phyloP scores from a whole-genome alignment of 805 yeast species.

The Zygoascus bituminiphila region DNA sequence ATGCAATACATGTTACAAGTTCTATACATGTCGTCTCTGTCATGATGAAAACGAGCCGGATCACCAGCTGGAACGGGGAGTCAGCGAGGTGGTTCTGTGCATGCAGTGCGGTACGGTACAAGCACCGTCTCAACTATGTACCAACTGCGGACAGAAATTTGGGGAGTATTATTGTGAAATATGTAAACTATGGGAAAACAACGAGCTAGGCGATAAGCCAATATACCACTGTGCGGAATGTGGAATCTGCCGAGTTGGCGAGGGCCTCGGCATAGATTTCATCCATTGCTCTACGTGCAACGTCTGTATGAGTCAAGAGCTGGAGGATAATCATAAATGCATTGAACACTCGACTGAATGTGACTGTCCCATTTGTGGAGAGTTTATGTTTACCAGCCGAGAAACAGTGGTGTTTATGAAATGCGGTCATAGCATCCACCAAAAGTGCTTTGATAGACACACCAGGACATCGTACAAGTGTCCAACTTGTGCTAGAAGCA shows the following conservation, averaged over 20 bases:
- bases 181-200: slow-evolving; percentile 83
- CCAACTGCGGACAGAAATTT: slow-evolving; percentile 55
- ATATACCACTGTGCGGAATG: slow-evolving; percentile 90
- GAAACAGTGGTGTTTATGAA: slow-evolving; percentile 81
- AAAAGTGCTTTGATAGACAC: slow-evolving; percentile 70
- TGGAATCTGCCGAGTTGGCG: slow-evolving; percentile 86
- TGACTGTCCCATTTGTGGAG: slow-evolving; percentile 89
- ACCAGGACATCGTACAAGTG: slow-evolving; percentile 82
- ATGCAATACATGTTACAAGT: slow-evolving; percentile 63
- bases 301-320: slow-evolving; percentile 75
- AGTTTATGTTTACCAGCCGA: slow-evolving; percentile 77
- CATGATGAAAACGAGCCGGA: slow-evolving; percentile 56
- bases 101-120: slow-evolving; percentile 75
- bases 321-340: slow-evolving; percentile 72
- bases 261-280: slow-evolving; percentile 80
- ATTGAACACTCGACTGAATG: slow-evolving; percentile 83
- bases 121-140: slow-evolving; percentile 60
- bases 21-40: slow-evolving; percentile 80
- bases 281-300: slow-evolving; percentile 88
- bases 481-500: slow-evolving; percentile 80
- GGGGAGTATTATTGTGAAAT: slow-evolving; percentile 70
- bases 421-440: slow-evolving; percentile 93
- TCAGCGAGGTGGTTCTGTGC: slow-evolving; percentile 65
- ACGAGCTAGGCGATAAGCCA: slow-evolving; percentile 52
- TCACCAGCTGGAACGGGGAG: slow-evolving; percentile 52